Evolutionary conservation across 179 eudicot species (phyloP), one percentile per base, ranked within the genome.

Genomic region (Spinacia oleracea): DNA sequence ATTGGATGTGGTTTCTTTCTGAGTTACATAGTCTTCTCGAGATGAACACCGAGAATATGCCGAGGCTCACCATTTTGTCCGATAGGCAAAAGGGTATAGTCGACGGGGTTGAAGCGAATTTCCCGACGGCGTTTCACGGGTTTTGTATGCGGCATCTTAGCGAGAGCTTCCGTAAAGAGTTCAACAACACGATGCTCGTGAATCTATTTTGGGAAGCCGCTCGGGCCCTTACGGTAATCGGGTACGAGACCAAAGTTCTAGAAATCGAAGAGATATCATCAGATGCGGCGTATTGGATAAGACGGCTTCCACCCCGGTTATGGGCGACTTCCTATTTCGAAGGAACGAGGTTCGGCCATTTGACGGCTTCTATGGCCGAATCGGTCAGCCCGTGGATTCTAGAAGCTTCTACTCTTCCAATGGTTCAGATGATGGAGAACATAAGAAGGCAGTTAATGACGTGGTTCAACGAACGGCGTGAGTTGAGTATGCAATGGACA

Each of bases 1-100:
- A 89, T 56, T 92, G 97, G 97, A 92, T 90, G 97, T 92, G 97
- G 97, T 92, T 92, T 77, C 88, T 92, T 59, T 90, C 92, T 15
- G 97, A 92, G 82, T 87, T 92, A 70, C 92, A 86, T 73, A 85
- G 75, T 72, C 82, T 92, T 65, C 89, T 92, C 6, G 97, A 90
- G 79, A 72, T 89, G 70, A 92, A 92, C 59, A 89, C 97, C 1
- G 94, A 92, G 78, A 90, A 92, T 81, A 90, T 92, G 94, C 97
- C 97, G 6, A 87, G 89, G 82, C 89, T 91, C 32, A 91, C 91
- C 1, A 88, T 91, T 65, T 77, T 91, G 78, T 91, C 97, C 2
- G 88, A 91, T 71, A 84, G 97, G 78, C 91, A 92, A 68, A 90
- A 87, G 78, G 90, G 97, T 23, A 89, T 89, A 65, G 87, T 89